Evolutionary conservation across 148 eudicot species (phyloP).

Genomic region (Amaranthus palmeri): DNA sequence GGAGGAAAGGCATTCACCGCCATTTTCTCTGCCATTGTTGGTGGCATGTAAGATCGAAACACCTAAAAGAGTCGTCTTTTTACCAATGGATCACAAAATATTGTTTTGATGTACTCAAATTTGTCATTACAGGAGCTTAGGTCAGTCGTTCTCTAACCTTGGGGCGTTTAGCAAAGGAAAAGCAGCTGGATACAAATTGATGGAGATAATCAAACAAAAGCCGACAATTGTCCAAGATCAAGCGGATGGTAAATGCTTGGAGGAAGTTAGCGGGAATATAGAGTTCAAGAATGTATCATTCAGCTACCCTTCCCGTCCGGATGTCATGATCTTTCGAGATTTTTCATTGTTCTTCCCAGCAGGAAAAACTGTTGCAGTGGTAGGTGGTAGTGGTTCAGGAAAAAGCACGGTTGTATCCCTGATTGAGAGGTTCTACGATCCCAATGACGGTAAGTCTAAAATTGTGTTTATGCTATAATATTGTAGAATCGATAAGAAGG

Average conservation of each 20-base stretch:
- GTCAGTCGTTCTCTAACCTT: constrained; percentile 96
- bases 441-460: constrained; percentile 59
- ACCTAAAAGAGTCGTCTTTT: neutral
- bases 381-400: constrained; percentile 99
- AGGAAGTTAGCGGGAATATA: constrained; percentile 77
- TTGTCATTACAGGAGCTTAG: constrained; percentile 74
- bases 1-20: constrained; percentile 99
- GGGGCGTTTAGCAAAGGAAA: constrained; percentile 99
- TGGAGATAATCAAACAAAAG: constrained; percentile 93
- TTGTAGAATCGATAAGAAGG: no score
- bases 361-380: constrained; percentile 95
- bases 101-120: constrained; percentile 2
- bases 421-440: constrained; percentile 97
- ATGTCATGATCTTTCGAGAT: constrained; percentile 81
- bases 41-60: constrained; percentile 82
- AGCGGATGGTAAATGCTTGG: constrained; percentile 60
- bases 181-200: constrained; percentile 91
- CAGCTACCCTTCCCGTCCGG: constrained; percentile 96
- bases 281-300: constrained; percentile 88
- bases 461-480: neutral
- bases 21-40: constrained; percentile 96
- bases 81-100: no score
- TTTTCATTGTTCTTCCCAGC: constrained; percentile 97
- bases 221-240: constrained; percentile 76
- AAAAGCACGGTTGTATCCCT: constrained; percentile 96